Percentiles rank a stretch among this genome's conserved stretches.
Conservation (phyloP, 2,329 filamentous ascomycete genomes). For the Bipolaris cookei region DNA sequence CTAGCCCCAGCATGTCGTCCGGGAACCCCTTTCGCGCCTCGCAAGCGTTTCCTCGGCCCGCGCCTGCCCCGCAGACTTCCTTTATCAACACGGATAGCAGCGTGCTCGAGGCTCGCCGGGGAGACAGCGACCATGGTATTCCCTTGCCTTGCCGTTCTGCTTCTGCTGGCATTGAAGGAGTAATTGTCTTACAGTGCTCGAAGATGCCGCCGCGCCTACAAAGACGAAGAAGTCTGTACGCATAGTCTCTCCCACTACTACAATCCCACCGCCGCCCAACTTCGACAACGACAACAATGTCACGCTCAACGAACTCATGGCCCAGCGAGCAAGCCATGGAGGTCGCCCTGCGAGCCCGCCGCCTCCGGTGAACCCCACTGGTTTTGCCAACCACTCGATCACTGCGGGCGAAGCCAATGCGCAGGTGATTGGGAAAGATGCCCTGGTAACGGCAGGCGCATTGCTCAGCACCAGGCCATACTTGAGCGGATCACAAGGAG, state of each 20-base stretch:
- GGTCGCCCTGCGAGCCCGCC: conserved; percentile 26
- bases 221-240: conserved; percentile 68
- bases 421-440: conserved; percentile 30
- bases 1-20: conserved; percentile 47
- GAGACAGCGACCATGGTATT: conserved; percentile 43
- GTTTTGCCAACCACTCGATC: conserved; percentile 28
- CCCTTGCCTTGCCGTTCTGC: conserved; percentile 30
- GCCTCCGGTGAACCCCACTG: conserved; percentile 24
- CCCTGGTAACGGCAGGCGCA: conserved; percentile 31
- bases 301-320: conserved; percentile 23
- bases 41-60: conserved; percentile 33
- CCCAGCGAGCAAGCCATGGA: conserved; percentile 20
- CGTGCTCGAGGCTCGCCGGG: conserved; percentile 27
- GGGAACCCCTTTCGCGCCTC: conserved; percentile 51
- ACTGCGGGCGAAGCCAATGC: conserved; percentile 20
- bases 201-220: conserved; percentile 29
- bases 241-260: conserved; percentile 52
- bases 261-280: conserved; percentile 45
- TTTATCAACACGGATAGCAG: conserved; percentile 35
- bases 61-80: conserved; percentile 35
- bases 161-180: conserved; percentile 34
- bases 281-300: conserved; percentile 32
- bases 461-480: conserved; percentile 33
- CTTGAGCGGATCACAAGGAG: conserved; percentile 15
- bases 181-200: conserved; percentile 46